Evolutionary conservation across 2,329 filamentous ascomycete species (phyloP).

Genomic region (Monosporascus sp.): DNA sequence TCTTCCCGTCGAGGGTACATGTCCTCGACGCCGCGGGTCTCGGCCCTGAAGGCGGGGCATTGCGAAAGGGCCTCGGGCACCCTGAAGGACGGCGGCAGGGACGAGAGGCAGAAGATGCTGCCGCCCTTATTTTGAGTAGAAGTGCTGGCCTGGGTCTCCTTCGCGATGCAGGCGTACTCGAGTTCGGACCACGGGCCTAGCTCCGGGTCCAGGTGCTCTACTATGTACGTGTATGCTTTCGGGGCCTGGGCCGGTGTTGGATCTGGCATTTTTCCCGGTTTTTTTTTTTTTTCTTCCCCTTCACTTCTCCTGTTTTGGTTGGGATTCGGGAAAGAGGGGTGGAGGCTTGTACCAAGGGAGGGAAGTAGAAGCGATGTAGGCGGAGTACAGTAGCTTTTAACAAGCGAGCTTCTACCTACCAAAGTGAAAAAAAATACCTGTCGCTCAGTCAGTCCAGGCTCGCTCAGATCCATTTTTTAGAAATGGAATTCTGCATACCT

Average conservation of each 20-base stretch:
- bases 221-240: constrained; percentile 70
- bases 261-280: constrained; percentile 14
- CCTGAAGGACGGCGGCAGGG: constrained; percentile 64
- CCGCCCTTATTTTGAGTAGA: neutral
- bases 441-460: too few relatives aligned
- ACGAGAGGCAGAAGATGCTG: constrained; percentile 73
- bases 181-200: constrained; percentile 90
- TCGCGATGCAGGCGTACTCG: constrained; percentile 84
- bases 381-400: too few relatives aligned
- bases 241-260: neutral
- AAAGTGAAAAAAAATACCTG: too few relatives aligned
- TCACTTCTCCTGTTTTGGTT: neutral
- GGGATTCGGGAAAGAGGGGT: too few relatives aligned
- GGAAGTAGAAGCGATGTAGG: too few relatives aligned
- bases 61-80: constrained; percentile 53
- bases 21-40: constrained; percentile 74
- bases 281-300: neutral
- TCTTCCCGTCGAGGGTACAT: constrained; percentile 60
- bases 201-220: constrained; percentile 94
- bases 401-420: too few relatives aligned
- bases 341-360: neutral
- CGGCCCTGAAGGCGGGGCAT: constrained; percentile 61
- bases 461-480: too few relatives aligned
- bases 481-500: too few relatives aligned
- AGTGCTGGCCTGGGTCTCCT: constrained; percentile 65